Evolutionary conservation across 2,329 filamentous ascomycete species (phyloP), one percentile per base, ranked within the genome.

Genomic region (Penicillium sumatraense): DNA sequence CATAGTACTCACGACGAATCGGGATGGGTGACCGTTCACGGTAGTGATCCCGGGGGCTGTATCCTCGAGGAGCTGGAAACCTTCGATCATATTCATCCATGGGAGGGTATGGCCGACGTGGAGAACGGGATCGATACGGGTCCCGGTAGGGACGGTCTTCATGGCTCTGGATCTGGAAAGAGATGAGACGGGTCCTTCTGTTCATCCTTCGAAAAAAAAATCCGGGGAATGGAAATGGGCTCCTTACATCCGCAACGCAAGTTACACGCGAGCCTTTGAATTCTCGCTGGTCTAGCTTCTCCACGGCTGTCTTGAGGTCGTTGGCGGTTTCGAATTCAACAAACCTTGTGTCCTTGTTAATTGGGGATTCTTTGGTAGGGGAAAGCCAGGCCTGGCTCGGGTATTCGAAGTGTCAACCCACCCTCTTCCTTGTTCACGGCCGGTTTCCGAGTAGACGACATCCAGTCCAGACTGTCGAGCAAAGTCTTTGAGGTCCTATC

Each of bases 401-500:
- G 42, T n/a, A 63, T 57, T 53, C 45, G 44, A 21, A 57, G 45
- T 24, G 44, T 38, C 27, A 58, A 82, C 89, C 78, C 78, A 96
- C 92, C 93, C 93, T 85, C 90, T 91, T 64, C 92, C 91, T 74
- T 96, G 89, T 73, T 96, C 93, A 70, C 93, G 92, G 68, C 88
- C 89, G 58, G 96, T 96, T 80, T 99, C 95, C 63, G 93, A 97
- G 76, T 96, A 99, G 70, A 99, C 95, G 64, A 99, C 95, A 75
- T 98, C 95, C 77, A 96, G 86, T 77, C 92, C 92, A 76, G 93
- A 96, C 77, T 96, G 91, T 74, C 95, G 92, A 60, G 95, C 95
- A 79, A 99, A 99, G 77, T 99, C 95, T 90, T 99, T 99, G 51
- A 99, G 87, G 79, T 99, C 95, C 95, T 99, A 92, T 80, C 88